A percentile compares a stretch with the other conserved stretches of the same genome.
Conservation (phyloP, 2,329 filamentous ascomycete genomes). For the Lojkania enalia region DNA sequence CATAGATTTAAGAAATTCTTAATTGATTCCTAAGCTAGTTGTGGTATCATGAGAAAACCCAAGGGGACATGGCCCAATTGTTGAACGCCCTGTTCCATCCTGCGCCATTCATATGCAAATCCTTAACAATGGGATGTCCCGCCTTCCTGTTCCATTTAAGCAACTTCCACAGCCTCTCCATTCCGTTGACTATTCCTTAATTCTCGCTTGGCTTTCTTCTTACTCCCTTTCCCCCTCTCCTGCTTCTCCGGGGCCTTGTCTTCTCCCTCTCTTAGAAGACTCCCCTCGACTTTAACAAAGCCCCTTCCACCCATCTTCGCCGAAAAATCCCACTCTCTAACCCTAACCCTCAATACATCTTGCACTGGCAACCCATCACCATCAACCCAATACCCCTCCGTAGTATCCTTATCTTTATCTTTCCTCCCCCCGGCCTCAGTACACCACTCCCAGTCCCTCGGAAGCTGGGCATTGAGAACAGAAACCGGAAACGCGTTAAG, state of each 20-base stretch:
- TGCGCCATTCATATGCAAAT: neutral
- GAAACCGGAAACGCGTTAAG: slow-evolving; percentile 92
- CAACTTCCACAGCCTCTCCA: slow-evolving; percentile 6
- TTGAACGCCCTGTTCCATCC: too few relatives aligned
- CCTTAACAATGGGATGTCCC: too few relatives aligned
- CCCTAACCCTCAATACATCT: slow-evolving; percentile 73
- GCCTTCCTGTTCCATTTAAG: neutral
- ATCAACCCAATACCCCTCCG: slow-evolving; percentile 76
- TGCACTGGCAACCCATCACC: slow-evolving; percentile 66
- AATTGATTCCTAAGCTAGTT: too few relatives aligned
- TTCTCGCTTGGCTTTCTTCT: slow-evolving; percentile 4
- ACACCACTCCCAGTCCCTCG: slow-evolving; percentile 75
- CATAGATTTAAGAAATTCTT: too few relatives aligned
- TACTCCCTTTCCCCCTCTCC: slow-evolving; percentile 9
- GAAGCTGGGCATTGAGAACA: slow-evolving; percentile 76
- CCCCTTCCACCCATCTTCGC: slow-evolving; percentile 71
- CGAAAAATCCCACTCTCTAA: slow-evolving; percentile 82
- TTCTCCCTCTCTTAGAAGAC: slow-evolving; percentile 71
- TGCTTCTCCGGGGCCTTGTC: slow-evolving; percentile 55
- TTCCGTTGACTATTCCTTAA: neutral
- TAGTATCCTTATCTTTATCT: slow-evolving; percentile 38
- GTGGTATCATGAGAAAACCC: too few relatives aligned
- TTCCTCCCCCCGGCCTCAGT: slow-evolving; percentile 33
- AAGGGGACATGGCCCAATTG: too few relatives aligned
- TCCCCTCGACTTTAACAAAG: slow-evolving; percentile 84